These are phyloP conservation scores for Neobulgaria alba DNA, from an alignment of 2,329 filamentous ascomycete genomes.

Conservation along the genomic window DNA sequence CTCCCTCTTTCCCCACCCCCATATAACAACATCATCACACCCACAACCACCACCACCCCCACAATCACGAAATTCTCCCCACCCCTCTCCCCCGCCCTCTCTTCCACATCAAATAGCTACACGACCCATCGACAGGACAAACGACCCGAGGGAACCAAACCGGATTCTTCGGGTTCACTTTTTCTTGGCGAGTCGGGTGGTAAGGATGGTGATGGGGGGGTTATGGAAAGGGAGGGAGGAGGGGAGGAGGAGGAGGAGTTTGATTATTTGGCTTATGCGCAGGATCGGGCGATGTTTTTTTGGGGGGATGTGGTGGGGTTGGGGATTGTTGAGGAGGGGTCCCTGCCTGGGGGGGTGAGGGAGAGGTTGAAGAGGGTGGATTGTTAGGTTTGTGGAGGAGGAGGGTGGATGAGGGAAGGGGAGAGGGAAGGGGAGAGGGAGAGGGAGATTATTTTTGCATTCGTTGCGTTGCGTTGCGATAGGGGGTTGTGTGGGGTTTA, in stretches of 20 bases:
- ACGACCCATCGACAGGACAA: conserved; percentile 9
- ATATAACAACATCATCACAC: too few relatives aligned
- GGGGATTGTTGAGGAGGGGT: conserved; percentile 65
- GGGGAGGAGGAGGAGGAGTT: conserved; percentile 59
- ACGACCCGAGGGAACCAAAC: conserved; percentile 16
- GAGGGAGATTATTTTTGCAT: too few relatives aligned
- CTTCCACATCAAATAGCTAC: too few relatives aligned
- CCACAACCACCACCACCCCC: too few relatives aligned
- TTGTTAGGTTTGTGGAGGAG: too few relatives aligned
- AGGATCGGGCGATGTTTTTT: conserved; percentile 86
- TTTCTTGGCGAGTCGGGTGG: conserved; percentile 1
- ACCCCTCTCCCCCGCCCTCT: conserved; percentile 18
- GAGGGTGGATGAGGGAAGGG: background rate
- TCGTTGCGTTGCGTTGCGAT: too few relatives aligned
- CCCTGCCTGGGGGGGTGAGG: conserved; percentile 63
- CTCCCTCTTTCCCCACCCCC: conserved; percentile 31
- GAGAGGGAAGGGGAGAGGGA: too few relatives aligned
- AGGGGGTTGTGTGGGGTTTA: background rate
- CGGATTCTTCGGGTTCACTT: too few relatives aligned
- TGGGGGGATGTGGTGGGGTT: conserved; percentile 81
- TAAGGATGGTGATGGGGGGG: conserved; percentile 7
- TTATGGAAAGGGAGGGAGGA: conserved; percentile 31
- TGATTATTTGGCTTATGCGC: conserved; percentile 86
- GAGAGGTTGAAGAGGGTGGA: conserved; percentile 61
- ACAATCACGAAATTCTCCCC: too few relatives aligned